These are phyloP conservation scores for Polytrichum commune DNA, from an alignment of 225 moss, liverwort and hornwort genomes.

Conservation along the genomic window DNA sequence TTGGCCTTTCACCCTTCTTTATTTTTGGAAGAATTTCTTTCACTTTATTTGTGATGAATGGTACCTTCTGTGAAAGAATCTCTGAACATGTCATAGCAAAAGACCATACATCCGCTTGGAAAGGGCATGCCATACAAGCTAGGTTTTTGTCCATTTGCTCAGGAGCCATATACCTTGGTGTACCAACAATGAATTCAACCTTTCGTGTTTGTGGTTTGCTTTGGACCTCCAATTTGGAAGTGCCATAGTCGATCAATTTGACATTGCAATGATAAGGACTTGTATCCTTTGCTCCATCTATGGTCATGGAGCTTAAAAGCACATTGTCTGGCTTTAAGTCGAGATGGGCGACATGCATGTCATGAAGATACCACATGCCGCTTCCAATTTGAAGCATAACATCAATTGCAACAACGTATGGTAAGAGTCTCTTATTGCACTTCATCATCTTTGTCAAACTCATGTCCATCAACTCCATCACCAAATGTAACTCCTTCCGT, in stretches of 20 bases:
- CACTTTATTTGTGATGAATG: neutral
- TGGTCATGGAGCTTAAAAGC: constrained; percentile 7
- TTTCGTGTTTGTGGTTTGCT: neutral
- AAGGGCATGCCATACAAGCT: neutral
- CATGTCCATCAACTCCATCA: neutral
- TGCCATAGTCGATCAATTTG: constrained; percentile 37
- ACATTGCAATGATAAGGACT: constrained; percentile 19
- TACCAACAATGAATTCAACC: neutral
- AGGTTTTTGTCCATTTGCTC: constrained; percentile 6
- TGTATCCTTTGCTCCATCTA: constrained; percentile 1
- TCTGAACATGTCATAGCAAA: constrained; percentile 32
- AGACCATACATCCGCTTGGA: constrained; percentile 36
- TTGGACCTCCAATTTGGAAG: constrained; percentile 17
- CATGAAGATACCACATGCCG: constrained; percentile 49
- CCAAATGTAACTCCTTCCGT: no score
- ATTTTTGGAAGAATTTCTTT: neutral
- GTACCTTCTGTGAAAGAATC: constrained; percentile 26
- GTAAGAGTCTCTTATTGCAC: constrained; percentile 6
- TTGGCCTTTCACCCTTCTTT: neutral
- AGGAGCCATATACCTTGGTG: constrained; percentile 18
- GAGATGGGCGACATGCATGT: constrained; percentile 27
- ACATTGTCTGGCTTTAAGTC: constrained; percentile 32
- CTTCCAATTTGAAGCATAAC: constrained; percentile 40
- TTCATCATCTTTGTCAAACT: constrained; percentile 26
- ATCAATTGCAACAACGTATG: constrained; percentile 32